phyloP scores from a whole-genome alignment of 192 early-diverging fungal genomes.

The Coemansia biformis region DNA sequence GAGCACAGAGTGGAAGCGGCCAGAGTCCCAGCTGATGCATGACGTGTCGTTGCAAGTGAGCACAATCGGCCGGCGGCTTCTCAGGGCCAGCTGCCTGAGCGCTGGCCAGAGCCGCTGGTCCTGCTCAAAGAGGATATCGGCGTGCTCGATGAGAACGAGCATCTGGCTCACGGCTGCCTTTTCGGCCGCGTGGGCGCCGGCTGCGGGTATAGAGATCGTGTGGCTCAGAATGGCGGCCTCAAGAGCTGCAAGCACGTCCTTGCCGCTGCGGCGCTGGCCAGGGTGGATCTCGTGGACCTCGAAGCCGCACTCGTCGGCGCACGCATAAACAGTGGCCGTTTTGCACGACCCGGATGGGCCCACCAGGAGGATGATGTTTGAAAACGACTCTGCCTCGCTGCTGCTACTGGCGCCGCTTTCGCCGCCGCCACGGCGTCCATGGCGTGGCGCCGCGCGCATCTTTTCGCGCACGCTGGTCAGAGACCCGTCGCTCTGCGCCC shows the following conservation, averaged over 20 bases:
- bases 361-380: slow-evolving; percentile 59
- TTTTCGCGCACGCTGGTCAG: slow-evolving; percentile 27
- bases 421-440: slow-evolving; percentile 17
- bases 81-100: slow-evolving; percentile 61
- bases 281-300: slow-evolving; percentile 74
- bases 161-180: slow-evolving; percentile 46
- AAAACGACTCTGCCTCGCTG: slow-evolving; percentile 43
- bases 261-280: slow-evolving; percentile 60
- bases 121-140: slow-evolving; percentile 74
- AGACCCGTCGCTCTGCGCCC: slow-evolving; percentile 37
- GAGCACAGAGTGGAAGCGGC: slow-evolving; percentile 33
- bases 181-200: neutral
- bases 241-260: slow-evolving; percentile 59
- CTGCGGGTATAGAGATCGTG: slow-evolving; percentile 46
- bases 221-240: slow-evolving; percentile 74
- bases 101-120: slow-evolving; percentile 76
- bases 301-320: slow-evolving; percentile 66
- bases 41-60: slow-evolving; percentile 62
- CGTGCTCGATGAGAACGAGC: slow-evolving; percentile 78
- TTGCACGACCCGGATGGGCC: slow-evolving; percentile 70
- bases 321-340: slow-evolving; percentile 66
- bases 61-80: slow-evolving; percentile 74
- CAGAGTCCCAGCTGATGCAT: slow-evolving; percentile 30
- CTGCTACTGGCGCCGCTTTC: slow-evolving; percentile 10
- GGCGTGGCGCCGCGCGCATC: neutral